Base-by-base conservation (phyloP, 1,284 basidiomycete species). In the Cystobasidium pallidum region DNA sequence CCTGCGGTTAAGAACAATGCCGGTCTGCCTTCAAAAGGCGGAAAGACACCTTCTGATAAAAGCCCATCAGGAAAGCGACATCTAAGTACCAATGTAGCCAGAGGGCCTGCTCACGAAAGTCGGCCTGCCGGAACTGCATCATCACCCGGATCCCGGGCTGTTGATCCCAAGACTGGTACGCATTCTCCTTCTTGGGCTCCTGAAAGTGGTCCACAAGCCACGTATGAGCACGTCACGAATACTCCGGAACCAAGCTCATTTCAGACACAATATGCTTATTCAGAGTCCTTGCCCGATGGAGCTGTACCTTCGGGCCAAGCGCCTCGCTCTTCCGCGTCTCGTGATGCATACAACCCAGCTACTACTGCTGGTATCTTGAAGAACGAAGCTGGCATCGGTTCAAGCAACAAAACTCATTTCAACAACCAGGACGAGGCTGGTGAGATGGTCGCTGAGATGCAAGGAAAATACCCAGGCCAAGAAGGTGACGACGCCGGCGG, bases 1-100 rank as follows among this genome's bases (percentile, higher is more conserved):
- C 68, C 68, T 8, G 68, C 68, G 2, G 68, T 71, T 26, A 63
- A 71, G 61, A 64, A 71, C 61, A 57, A 55, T 41, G 68, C 59
- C 34, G 43, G 41, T 28, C 52, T 64, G 4, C 68, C 68, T 11
- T 55, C 51, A 7, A 66, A 66, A 57, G 52, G 52, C 26, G 64
- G 64, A 19, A 66, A 66, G 51, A 66, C 24, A 3, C 51, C 49
- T 24, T 36, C 32, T 28, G 64, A 68, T 13, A 71, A 49, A 28
- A 51, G 30, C 43, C 28, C 30, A n/a, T 26, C 28, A 24, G 41
- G 43, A 17, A 51, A 32, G 34, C 41, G 24, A 26, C 32, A 51
- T 11, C 7, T 8, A 10, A 19, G n/a, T 8, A 68, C 55, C 52
- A 68, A 59, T 39, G 34, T 39, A 10, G 66, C 55, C 19, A 57